Evolutionary conservation across 176 grass and related monocot species (phyloP), one percentile per base, ranked within the genome.

Genomic region (Bothriochloa decipiens): DNA sequence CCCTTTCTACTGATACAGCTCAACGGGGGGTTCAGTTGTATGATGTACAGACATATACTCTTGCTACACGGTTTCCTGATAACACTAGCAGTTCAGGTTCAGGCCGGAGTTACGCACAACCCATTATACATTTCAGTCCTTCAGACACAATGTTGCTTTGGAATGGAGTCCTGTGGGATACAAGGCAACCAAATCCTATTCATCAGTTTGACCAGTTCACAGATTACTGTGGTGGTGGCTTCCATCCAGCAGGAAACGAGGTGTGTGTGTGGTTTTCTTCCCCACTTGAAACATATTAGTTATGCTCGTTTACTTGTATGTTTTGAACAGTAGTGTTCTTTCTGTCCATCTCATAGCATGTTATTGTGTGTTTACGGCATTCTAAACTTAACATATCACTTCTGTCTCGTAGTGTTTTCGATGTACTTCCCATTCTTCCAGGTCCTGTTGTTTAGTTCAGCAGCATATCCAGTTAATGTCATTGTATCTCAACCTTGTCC

Each of bases 141-240:
- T 90, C 68, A 17, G 96, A 98, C 37, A 89, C 75, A 7, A 92
- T 96, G 93, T 75, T 98, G 65, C 80, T 98, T 78, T 98, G 93
- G 93, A 98, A 98, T 47, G 96, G 96, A 41, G 79, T 90, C 36
- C 92, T 98, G 72, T 98, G 96, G 96, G 96, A 98, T 87, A 86
- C 82, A 29, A 88, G 93, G 35, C 83, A 75, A 49, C 66, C 86
- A 11, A 83, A 80, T 74, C 76, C 91, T 61, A 40, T 98, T 53
- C 91, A 94, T 90, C 89, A 89, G 65, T 98, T 98, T 75, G 96
- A 98, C 62, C 96, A 98, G 75, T 98, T 98, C 84, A 98, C 96
- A 50, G 96, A 98, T 80, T 98, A 95, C 41, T 88, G 96, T 36
- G 96, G 96, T 0, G 96, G 96, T 79, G 96, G 96, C 33, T 98